Evolutionary conservation across 2,329 filamentous ascomycete species (phyloP).

Genomic region (Dactylellina drechsleri): DNA sequence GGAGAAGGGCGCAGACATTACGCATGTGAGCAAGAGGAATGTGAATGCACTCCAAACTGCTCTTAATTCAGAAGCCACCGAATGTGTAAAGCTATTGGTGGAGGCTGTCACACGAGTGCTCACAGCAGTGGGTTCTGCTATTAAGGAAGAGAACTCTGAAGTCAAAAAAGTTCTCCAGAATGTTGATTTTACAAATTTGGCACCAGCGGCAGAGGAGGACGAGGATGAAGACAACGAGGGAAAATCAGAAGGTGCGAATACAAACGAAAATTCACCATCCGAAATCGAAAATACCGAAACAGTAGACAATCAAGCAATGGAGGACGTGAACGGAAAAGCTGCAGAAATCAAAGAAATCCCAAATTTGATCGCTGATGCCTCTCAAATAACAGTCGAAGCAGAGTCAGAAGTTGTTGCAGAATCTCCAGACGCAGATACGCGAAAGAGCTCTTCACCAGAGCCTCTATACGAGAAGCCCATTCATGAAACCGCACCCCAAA

Average conservation of each 20-base stretch:
- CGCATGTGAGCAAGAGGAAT: slow-evolving; percentile 59
- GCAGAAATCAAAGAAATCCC: no score
- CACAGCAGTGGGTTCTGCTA: slow-evolving; percentile 59
- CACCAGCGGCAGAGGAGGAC: background rate
- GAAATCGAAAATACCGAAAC: background rate
- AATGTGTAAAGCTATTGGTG: slow-evolving; percentile 60
- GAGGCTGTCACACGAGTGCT: slow-evolving; percentile 60
- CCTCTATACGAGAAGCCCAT: background rate
- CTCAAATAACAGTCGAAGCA: background rate
- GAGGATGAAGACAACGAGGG: background rate
- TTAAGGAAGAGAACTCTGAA: slow-evolving; percentile 59
- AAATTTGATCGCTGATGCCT: no score
- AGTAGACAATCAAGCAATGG: background rate
- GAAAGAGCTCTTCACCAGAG: no score
- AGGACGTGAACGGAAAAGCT: background rate
- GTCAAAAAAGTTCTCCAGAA: slow-evolving; percentile 59
- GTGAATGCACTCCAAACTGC: slow-evolving; percentile 60
- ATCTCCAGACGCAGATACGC: no score
- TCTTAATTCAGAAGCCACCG: slow-evolving; percentile 56
- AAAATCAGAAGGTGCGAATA: background rate
- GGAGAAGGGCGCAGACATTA: slow-evolving; percentile 61
- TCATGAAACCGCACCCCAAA: background rate
- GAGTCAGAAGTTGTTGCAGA: no score
- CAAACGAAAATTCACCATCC: background rate
- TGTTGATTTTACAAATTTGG: slow-evolving; percentile 56